phyloP scores from a whole-genome alignment of 768 basidiomycete species.

The Termitomyces sp. region DNA sequence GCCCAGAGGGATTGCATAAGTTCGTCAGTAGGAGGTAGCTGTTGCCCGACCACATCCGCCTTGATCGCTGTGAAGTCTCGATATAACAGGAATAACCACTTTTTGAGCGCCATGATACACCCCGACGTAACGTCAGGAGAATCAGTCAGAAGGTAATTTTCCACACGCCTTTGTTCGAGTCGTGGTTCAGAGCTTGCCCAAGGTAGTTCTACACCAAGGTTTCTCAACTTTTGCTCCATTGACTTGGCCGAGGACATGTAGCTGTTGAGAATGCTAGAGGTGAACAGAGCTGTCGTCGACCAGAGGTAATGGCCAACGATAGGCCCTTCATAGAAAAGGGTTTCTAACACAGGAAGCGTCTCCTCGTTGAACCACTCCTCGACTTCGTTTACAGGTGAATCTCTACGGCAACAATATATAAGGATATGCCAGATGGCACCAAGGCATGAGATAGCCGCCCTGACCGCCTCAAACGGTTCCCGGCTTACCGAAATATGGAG shows the following conservation, averaged over 20 bases:
- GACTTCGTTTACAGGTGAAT: background rate
- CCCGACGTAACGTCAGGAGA: slow-evolving; percentile 4
- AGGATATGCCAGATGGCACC: slow-evolving; percentile 10
- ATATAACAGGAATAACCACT: slow-evolving; percentile 1
- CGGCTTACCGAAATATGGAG: slow-evolving; percentile 4
- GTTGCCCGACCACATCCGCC: background rate
- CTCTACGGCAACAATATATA: slow-evolving; percentile 3
- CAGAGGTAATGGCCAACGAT: slow-evolving; percentile 5
- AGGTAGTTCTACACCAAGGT: slow-evolving; percentile 2
- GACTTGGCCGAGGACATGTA: slow-evolving; percentile 2
- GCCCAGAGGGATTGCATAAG: slow-evolving; percentile 6
- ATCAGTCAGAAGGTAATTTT: background rate
- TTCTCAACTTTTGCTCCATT: slow-evolving; percentile 1
- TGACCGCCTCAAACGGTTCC: slow-evolving; percentile 1
- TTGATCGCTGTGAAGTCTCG: slow-evolving; percentile 1
- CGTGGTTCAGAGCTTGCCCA: slow-evolving; percentile 4
- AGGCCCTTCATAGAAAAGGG: slow-evolving; percentile 5
- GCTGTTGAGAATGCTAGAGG: slow-evolving; percentile 2
- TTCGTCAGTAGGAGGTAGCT: background rate
- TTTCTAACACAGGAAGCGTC: slow-evolving; percentile 9
- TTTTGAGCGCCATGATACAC: slow-evolving; percentile 7
- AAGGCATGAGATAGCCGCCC: slow-evolving; percentile 3
- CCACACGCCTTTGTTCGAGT: slow-evolving; percentile 3
- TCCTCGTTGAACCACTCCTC: slow-evolving; percentile 11
- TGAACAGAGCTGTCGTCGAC: slow-evolving; percentile 4